Base-by-base conservation (phyloP, 768 basidiomycete species). In the Ephemerocybe angulata region DNA sequence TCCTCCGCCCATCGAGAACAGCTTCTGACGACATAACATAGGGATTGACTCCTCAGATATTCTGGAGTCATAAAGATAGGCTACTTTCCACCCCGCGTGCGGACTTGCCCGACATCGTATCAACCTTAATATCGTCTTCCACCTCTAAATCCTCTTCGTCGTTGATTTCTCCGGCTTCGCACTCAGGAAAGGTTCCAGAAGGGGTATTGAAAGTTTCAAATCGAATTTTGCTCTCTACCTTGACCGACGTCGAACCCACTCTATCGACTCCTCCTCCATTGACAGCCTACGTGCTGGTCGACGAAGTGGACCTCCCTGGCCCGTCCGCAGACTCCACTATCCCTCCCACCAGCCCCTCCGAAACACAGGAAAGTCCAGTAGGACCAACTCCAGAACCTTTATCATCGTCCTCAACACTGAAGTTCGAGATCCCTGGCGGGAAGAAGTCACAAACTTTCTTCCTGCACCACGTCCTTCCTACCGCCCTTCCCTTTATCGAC, bases 1-100 rank as follows among this genome's bases (percentile, higher is more conserved):
- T 29, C 48, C 25, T 30, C 30, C 11, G 22, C 15, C 8, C 19
- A 17, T 27, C 44, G n/a, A 46, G 29, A 3, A 19, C 33, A 33
- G 38, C 17, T 29, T 17, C 41, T 40, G 38, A n/a, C 24, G n/a
- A 17, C 28, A 19, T 52, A 17, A 17, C 19, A 6, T 60, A 92
- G 88, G 92, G 92, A 3, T 71, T 96, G 52, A 90, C 85, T 1
- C 88, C 94, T 0, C 59, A 65, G 2, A 50, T 86, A 13, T 96
- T 88, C 67, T 95, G 93, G 89, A 58, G 55, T 25, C 66, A 91
- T 60, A 73, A 72, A 27, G 63, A 70, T 2, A 62, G 59, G 7
- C 70, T 96, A 5, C 67, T 93, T 15, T 29, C 61, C 0, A 67
- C 78, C 1, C 62, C 67, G 6, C 76, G 87, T 22, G 67, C 75